A percentile compares a stretch with the other conserved stretches of the same genome.
Conservation (phyloP, 2,329 filamentous ascomycete genomes). For the Stylonectria norvegica region DNA sequence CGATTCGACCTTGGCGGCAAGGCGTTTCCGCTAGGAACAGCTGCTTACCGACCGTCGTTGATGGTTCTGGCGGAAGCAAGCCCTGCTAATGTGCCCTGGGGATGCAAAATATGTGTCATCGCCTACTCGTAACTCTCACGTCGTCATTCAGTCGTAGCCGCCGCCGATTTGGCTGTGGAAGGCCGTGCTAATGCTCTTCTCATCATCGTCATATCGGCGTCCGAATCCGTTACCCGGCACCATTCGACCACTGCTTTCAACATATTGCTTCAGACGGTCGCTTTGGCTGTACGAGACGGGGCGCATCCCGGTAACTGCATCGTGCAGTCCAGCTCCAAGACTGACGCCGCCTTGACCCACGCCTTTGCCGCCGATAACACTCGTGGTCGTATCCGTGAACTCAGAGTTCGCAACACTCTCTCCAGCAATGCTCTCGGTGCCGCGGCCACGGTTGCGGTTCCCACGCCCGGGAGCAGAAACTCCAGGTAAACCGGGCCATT, state of each 20-base stretch:
- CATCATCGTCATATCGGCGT: constrained; percentile 81
- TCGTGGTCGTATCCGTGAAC: constrained; percentile 77
- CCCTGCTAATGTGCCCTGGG: constrained; percentile 23
- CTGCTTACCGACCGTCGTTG: constrained; percentile 17
- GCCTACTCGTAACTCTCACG: constrained; percentile 25
- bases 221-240: constrained; percentile 66
- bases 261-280: constrained; percentile 90
- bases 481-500: constrained; percentile 80
- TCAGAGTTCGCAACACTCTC: constrained; percentile 92
- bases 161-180: constrained; percentile 91
- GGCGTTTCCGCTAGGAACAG: constrained; percentile 19
- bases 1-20: constrained; percentile 21
- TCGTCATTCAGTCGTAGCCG: constrained; percentile 48
- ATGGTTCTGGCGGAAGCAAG: constrained; percentile 19
- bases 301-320: constrained; percentile 62
- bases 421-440: constrained; percentile 76
- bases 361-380: constrained; percentile 71
- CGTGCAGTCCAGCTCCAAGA: constrained; percentile 75
- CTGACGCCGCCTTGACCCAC: constrained; percentile 84
- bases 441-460: constrained; percentile 63
- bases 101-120: constrained; percentile 29
- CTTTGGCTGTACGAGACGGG: constrained; percentile 56
- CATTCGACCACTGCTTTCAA: constrained; percentile 76
- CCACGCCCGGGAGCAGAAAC: constrained; percentile 59
- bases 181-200: constrained; percentile 91